A percentile compares a stretch with the other conserved stretches of the same genome.
These are phyloP conservation scores for Thelonectria olida DNA, from an alignment of 2,329 filamentous ascomycete genomes.

Conservation along the genomic window DNA sequence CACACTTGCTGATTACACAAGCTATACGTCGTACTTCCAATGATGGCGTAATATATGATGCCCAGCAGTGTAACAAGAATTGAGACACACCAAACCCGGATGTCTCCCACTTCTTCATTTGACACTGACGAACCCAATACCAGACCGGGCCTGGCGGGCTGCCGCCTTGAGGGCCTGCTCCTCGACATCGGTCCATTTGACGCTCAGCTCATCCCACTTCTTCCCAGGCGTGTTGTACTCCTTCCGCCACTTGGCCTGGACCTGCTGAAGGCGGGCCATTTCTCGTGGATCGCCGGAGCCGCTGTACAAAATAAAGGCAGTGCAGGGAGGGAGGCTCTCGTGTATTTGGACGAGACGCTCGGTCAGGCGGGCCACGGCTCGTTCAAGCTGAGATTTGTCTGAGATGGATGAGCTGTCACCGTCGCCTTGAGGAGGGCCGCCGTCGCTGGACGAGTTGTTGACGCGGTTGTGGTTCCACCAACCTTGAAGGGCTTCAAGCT, in stretches of 20 bases:
- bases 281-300: slow-evolving; percentile 74
- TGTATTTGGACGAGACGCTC: slow-evolving; percentile 65
- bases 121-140: slow-evolving; percentile 71
- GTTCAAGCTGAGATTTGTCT: slow-evolving; percentile 51
- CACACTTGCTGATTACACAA: neutral
- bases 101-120: slow-evolving; percentile 58
- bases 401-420: slow-evolving; percentile 21
- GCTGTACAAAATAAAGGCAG: slow-evolving; percentile 71
- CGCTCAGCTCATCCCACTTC: slow-evolving; percentile 73
- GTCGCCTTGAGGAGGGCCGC: slow-evolving; percentile 44
- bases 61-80: neutral
- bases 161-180: slow-evolving; percentile 70
- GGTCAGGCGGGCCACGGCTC: slow-evolving; percentile 56
- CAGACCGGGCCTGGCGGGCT: slow-evolving; percentile 65
- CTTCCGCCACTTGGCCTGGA: slow-evolving; percentile 68
- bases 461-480: slow-evolving; percentile 72
- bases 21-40: neutral
- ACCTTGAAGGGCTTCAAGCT: slow-evolving; percentile 71
- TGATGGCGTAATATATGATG: neutral
- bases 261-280: slow-evolving; percentile 68
- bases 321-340: slow-evolving; percentile 69
- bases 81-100: no score
- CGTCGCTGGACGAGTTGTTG: slow-evolving; percentile 46
- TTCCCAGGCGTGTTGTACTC: slow-evolving; percentile 71
- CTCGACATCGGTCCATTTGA: slow-evolving; percentile 74